Evolutionary conservation across 2,329 filamentous ascomycete genomes (phyloP).

Genomic region (Beauveria sp.): DNA sequence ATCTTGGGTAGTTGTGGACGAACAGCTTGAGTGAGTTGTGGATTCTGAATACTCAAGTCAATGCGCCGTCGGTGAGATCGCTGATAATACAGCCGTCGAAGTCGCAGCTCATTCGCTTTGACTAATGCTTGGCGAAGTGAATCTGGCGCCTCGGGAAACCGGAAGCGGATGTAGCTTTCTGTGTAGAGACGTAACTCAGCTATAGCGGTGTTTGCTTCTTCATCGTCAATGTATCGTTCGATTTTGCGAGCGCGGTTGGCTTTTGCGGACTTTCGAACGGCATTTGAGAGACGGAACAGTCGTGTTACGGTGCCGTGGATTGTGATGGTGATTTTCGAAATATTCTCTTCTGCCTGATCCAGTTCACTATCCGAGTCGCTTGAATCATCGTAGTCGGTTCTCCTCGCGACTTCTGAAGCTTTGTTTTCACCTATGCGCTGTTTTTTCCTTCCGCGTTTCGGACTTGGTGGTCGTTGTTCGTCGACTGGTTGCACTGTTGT

Average conservation of each 20-base stretch:
- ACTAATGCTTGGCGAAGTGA: conserved; percentile 17
- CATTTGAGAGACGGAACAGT: conserved; percentile 22
- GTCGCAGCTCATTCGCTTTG: conserved; percentile 15
- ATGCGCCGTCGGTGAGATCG: conserved; percentile 14
- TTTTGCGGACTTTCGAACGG: conserved; percentile 20
- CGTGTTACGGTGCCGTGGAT: conserved; percentile 21
- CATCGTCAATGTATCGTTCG: conserved; percentile 18
- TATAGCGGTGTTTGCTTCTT: conserved; percentile 21
- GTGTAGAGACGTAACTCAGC: conserved; percentile 21
- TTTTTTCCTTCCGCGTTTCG: neutral
- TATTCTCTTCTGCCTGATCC: conserved; percentile 14
- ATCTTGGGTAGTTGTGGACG: conserved; percentile 12
- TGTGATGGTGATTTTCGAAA: conserved; percentile 15
- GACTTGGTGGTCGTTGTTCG: neutral
- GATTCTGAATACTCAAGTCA: conserved; percentile 12
- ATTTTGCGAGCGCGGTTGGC: conserved; percentile 17
- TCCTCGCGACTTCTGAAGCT: conserved; percentile 13
- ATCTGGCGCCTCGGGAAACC: conserved; percentile 19
- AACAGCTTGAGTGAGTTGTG: neutral
- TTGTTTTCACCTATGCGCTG: neutral
- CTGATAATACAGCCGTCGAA: conserved; percentile 17
- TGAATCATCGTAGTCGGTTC: conserved; percentile 10
- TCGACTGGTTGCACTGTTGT: neutral
- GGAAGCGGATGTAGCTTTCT: conserved; percentile 21
- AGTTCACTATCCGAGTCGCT: conserved; percentile 13